Base-by-base conservation (phyloP, 1,284 basidiomycete genomes). In the Trametes pubescens region DNA sequence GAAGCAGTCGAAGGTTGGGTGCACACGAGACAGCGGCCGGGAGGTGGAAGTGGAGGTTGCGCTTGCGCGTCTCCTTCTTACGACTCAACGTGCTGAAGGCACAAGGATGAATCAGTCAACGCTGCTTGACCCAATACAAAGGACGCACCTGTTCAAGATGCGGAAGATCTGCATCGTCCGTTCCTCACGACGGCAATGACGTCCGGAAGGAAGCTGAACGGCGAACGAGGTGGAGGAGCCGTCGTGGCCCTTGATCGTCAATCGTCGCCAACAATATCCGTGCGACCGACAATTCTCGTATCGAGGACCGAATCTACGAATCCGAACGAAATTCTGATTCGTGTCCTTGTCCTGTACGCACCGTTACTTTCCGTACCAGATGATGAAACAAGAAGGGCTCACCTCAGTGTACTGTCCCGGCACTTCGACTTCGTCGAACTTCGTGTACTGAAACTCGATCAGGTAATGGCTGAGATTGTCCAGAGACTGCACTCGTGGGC, bases 331-430 rank as follows among this genome's bases (percentile, higher is more conserved):
- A 73, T 94, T 92, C 72, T 93, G 91, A 73, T 96, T 95, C 75
- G 87, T 95, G 77, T 99, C 98, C 75, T 97, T 96, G 75, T 98
- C 93, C 93, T 97, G 67, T 37, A 56, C n/a, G 46, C 35, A 22
- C 24, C 18, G 21, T 57, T 7, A 62, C 22, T 16, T 21, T 37
- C 49, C n/a, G 13, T n/a, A 29, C 7, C 14, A 2, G 24, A 2
- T n/a, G 18, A 4, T 21, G 4, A 11, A 35, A 16, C 43, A 8
- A 21, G 18, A 16, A 16, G 2, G 6, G 69, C 84, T 69, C 64
- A 93, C 95, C 86, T 97, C 94, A 0, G 96, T 92, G 74, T 99
- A 99, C 78, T 99, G 98, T 10, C 98, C 98, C 22, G 98, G 98
- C 60, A 99, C 90, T 77, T 99, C 98, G 56, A 99, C 95, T 70